Conservation (phyloP, 2,329 filamentous ascomycete genomes). For the Alternaria solani region DNA sequence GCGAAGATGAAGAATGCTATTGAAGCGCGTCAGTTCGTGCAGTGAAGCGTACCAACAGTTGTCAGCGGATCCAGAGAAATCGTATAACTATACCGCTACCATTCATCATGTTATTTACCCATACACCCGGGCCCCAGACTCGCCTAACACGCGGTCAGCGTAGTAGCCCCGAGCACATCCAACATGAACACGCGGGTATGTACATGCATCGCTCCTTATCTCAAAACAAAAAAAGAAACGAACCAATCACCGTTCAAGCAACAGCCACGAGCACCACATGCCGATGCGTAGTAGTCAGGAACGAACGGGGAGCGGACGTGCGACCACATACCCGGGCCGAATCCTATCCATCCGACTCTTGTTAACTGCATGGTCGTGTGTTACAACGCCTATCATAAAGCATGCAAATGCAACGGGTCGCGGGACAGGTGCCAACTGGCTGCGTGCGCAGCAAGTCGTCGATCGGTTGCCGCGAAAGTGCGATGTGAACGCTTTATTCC, state of each 20-base stretch:
- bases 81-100: too few relatives aligned
- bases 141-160: slow-evolving; percentile 4
- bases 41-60: too few relatives aligned
- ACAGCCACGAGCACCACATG: slow-evolving; percentile 11
- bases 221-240: not conserved
- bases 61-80: too few relatives aligned
- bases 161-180: not conserved
- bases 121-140: not conserved
- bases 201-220: slow-evolving; percentile 3
- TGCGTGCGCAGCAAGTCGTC: not conserved
- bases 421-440: slow-evolving; percentile 11
- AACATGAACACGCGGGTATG: slow-evolving; percentile 10
- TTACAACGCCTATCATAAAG: not conserved
- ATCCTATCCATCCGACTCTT: not conserved
- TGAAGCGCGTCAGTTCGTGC: too few relatives aligned
- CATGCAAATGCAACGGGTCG: not conserved
- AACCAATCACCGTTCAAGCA: not conserved
- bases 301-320: not conserved
- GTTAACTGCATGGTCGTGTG: slow-evolving; percentile 3
- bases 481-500: slow-evolving; percentile 6
- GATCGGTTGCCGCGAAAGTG: not conserved
- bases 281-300: slow-evolving; percentile 7
- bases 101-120: not conserved
- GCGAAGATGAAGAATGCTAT: too few relatives aligned
- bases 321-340: slow-evolving; percentile 5